Evolutionary conservation across 1,284 basidiomycete species (phyloP).

Genomic region (Sparassis latifolia): DNA sequence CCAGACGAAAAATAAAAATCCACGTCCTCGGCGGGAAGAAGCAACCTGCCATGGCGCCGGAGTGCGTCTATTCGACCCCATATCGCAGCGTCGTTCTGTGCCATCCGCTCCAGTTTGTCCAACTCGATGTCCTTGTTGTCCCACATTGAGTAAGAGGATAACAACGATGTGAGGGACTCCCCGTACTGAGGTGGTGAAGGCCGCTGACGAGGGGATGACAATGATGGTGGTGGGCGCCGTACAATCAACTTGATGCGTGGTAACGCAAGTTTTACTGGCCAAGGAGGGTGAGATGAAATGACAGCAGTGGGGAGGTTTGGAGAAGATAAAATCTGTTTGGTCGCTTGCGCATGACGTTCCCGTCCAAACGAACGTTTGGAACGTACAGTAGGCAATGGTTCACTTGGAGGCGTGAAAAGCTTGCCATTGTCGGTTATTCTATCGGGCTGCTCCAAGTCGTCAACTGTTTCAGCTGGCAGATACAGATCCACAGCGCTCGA

Average conservation of each 20-base stretch:
- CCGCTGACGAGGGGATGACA: conserved; percentile 64
- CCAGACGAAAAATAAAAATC: too few species aligned
- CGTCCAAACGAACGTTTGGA: conserved; percentile 1
- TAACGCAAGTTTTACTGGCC: conserved; percentile 24
- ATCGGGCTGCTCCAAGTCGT: too few species aligned
- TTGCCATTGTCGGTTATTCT: too few species aligned
- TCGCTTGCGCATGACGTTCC: not conserved
- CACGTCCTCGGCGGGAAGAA: conserved; percentile 8
- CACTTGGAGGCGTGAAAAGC: not conserved
- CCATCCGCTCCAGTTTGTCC: conserved; percentile 37
- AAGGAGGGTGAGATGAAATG: conserved; percentile 10
- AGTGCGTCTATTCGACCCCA: conserved; percentile 48
- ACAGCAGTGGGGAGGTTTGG: conserved; percentile 10
- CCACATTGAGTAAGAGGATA: conserved; percentile 55
- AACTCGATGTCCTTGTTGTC: conserved; percentile 42
- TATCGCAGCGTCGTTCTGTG: conserved; percentile 43
- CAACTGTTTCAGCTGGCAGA: not conserved
- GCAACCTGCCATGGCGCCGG: conserved; percentile 31
- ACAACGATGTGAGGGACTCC: conserved; percentile 46
- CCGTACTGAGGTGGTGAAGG: conserved; percentile 46
- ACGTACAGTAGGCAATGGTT: conserved; percentile 2
- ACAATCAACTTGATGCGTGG: conserved; percentile 67
- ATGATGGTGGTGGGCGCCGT: conserved; percentile 49
- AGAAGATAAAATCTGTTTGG: conserved; percentile 3
- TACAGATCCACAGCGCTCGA: not conserved